Base-by-base conservation (phyloP, 2,329 filamentous ascomycete species). In the Spiromastix sp. region DNA sequence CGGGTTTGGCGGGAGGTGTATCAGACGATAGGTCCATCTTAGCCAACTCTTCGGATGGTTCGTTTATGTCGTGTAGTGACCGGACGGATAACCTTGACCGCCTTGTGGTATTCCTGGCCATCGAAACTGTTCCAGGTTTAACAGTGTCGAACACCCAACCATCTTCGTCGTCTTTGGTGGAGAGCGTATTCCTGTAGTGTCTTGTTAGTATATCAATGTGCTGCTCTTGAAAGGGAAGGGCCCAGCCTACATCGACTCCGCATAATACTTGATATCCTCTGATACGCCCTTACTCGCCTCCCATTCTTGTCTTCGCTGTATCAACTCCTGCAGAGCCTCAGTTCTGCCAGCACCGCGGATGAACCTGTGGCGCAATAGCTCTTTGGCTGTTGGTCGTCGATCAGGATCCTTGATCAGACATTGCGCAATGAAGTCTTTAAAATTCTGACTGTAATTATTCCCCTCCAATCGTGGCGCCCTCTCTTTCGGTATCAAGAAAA, bases 91-190 rank as follows among this genome's bases (percentile, higher is more conserved):
- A 51, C 45, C 67, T 72, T 40, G 64, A 57, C 38, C 63, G 61
- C 48, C 63, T 70, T 43, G 39, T 51, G 16, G 41, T 75, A 48
- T 73, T 66, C 39, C 65, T 75, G 48, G 73, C 66, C 39, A 65
- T 73, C 3, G 74, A 68, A 3, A 66, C 70, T 0, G 82, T 85
- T 5, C 68, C 59, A 8, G 74, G 72, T 57, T 84, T 91, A 52
- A 96, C 78, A 0, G 89, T 96, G 52, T 95, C 89, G 54, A 96
- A 96, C 2, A 93, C 81, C 89, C 89, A 96, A 44, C 84, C 87
- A 44, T 94, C 85, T 11, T 83, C 70, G 4, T 86, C 79, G 24
- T 74, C 68, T 45, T 68, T 70, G 2, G 73, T 48, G 17, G 55
- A 52, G 22, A 93, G 72, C 6, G 74, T 79, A 48, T 81, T 75